Evolutionary conservation across 192 early-diverging fungal genomes (phyloP), one percentile per base, ranked within the genome.

Genomic region (Ambispora gerdemannii): DNA sequence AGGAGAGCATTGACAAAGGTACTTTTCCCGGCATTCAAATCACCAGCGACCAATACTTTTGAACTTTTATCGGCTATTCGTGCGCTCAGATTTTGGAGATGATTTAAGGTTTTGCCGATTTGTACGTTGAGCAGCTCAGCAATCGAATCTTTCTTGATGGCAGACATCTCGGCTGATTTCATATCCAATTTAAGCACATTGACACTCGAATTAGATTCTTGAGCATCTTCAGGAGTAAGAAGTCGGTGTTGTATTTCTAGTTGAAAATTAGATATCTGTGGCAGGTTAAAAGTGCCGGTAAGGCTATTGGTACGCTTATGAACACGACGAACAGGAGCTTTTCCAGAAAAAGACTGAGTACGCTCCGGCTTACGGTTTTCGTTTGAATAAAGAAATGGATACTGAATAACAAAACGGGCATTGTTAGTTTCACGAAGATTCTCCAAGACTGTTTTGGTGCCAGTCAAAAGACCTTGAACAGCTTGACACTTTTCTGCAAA

Each of bases 1-100:
- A 99, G 83, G 50, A 99, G 80, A 31, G 97, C 92, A 73, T 99
- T 99, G 30, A 99, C 95, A 73, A 99, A 93, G 8, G 97, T 98
- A 47, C 87, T 90, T 80, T 99, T 99, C 53, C 97, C 97, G 11
- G 95, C 94, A 71, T 99, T 99, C 66, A 99, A 78, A 78, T 99
- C 97, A 60, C 97, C 97, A 15, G 95, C 97, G 53, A 99, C 94
- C 20, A 99, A 80, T 10, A 99, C 94, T 78, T 92, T 92, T 47
- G 94, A 96, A 27, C 89, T 88, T 59, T 86, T 92, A 81, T 99
- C 97, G 4, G 88, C 83, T 27, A 97, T 90, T 36, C 97, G 90
- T 34, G 85, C 80, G 67, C 90, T 78, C 34, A 99, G 88, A 66
- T 89, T 92, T 74, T 92, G 87, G 32, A 96, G 84, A 71, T 98